Evolutionary conservation across 2,329 filamentous ascomycete genomes (phyloP).

Genomic region (Teratosphaeriaceae sp.): DNA sequence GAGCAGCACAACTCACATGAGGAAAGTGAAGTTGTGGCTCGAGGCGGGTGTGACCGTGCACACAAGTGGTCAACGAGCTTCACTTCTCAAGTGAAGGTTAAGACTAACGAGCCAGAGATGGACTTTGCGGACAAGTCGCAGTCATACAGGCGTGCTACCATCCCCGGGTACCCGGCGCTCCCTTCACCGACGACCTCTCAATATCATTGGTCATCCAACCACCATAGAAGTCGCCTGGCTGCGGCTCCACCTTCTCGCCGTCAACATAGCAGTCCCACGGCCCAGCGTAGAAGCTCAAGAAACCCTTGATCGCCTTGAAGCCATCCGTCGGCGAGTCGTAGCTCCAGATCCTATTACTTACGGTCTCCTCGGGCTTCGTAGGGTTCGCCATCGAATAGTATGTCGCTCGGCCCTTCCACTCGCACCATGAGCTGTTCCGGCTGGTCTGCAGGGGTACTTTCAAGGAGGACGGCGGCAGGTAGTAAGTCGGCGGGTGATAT

Average conservation of each 20-base stretch:
- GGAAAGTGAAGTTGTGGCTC: too few species aligned
- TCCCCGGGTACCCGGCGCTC: conserved; percentile 35
- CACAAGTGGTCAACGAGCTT: too few species aligned
- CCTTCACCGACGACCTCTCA: conserved; percentile 44
- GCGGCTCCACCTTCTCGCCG: conserved; percentile 52
- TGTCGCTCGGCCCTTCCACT: conserved; percentile 56
- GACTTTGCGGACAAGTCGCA: not conserved
- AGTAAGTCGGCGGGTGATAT: conserved; percentile 58
- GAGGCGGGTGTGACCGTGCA: too few species aligned
- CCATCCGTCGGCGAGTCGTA: conserved; percentile 49
- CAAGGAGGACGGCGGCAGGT: conserved; percentile 48
- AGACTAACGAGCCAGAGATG: too few species aligned
- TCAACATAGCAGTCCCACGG: conserved; percentile 59
- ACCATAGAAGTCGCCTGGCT: conserved; percentile 58
- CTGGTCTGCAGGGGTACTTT: conserved; percentile 43
- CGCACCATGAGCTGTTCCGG: conserved; percentile 46
- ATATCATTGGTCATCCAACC: conserved; percentile 59
- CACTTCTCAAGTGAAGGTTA: not conserved
- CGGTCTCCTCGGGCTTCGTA: conserved; percentile 30
- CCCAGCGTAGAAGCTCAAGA: conserved; percentile 54
- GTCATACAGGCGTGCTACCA: conserved; percentile 16
- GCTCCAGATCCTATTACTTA: conserved; percentile 52
- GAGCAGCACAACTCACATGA: too few species aligned
- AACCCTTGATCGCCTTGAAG: conserved; percentile 49
- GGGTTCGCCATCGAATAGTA: conserved; percentile 48